Evolutionary conservation across 2,329 filamentous ascomycete species (phyloP).

Genomic region (Diaporthe nobilis): DNA sequence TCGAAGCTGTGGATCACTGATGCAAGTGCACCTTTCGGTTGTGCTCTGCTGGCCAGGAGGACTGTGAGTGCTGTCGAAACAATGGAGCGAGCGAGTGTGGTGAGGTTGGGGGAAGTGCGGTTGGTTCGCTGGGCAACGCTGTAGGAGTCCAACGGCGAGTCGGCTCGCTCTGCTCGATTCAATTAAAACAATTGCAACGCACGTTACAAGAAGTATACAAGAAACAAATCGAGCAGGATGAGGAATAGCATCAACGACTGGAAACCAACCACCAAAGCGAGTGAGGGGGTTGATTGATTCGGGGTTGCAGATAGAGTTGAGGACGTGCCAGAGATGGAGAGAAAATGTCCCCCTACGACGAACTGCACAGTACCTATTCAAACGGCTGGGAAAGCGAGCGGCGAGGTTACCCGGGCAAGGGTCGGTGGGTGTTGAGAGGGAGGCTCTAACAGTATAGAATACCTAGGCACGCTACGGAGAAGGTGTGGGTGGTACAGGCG

Average conservation of each 20-base stretch:
- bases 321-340: slow-evolving; percentile 38
- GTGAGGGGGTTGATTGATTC: slow-evolving; percentile 61
- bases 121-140: slow-evolving; percentile 49
- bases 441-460: not conserved
- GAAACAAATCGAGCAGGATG: slow-evolving; percentile 43
- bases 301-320: slow-evolving; percentile 27
- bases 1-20: slow-evolving; percentile 18
- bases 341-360: slow-evolving; percentile 15
- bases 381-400: slow-evolving; percentile 20
- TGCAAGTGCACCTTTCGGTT: slow-evolving; percentile 11
- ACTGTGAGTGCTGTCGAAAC: slow-evolving; percentile 23
- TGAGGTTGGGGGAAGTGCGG: slow-evolving; percentile 39
- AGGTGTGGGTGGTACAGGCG: slow-evolving; percentile 16
- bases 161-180: slow-evolving; percentile 39
- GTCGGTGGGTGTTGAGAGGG: not conserved
- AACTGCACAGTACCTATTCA: slow-evolving; percentile 27
- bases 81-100: slow-evolving; percentile 22
- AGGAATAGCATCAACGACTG: slow-evolving; percentile 53
- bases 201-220: slow-evolving; percentile 21
- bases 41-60: slow-evolving; percentile 36
- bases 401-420: slow-evolving; percentile 9
- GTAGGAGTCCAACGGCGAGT: slow-evolving; percentile 34
- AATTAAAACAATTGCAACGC: slow-evolving; percentile 26
- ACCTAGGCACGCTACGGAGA: not conserved
- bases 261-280: slow-evolving; percentile 68